These are phyloP conservation scores for Ceratocystis eucalypticola DNA, from an alignment of 2,329 filamentous ascomycete species.

Conservation along the genomic window DNA sequence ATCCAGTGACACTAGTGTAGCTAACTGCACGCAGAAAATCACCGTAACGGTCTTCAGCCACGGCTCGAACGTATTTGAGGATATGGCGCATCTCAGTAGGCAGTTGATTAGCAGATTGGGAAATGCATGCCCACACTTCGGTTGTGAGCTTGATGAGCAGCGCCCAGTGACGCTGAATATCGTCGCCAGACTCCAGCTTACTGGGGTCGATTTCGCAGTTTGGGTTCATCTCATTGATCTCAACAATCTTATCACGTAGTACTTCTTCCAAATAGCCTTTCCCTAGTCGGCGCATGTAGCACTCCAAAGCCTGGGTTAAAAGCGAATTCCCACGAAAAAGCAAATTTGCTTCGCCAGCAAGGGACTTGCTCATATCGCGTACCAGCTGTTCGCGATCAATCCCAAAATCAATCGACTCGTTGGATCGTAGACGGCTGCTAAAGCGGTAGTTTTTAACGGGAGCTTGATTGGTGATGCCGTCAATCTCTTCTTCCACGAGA, in stretches of 20 bases:
- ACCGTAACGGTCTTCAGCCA: conserved; percentile 87
- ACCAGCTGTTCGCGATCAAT: conserved; percentile 59
- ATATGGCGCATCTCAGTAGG: conserved; percentile 72
- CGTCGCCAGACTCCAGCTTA: conserved; percentile 50
- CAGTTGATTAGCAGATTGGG: conserved; percentile 57
- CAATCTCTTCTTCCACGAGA: conserved; percentile 91
- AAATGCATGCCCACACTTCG: conserved; percentile 74
- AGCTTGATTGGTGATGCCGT: conserved; percentile 73
- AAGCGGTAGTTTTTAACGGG: conserved; percentile 61
- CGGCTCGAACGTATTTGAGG: conserved; percentile 80
- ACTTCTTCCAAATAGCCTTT: conserved; percentile 86
- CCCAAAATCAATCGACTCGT: conserved; percentile 49
- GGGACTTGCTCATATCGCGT: conserved; percentile 63
- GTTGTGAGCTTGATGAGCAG: conserved; percentile 63
- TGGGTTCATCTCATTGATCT: conserved; percentile 81
- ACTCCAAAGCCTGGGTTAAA: conserved; percentile 82
- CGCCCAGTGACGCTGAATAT: conserved; percentile 72
- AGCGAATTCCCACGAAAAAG: conserved; percentile 92
- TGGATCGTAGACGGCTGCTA: conserved; percentile 55
- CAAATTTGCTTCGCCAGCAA: conserved; percentile 80
- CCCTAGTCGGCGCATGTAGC: conserved; percentile 87
- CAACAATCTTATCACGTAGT: conserved; percentile 67
- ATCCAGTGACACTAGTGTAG: conserved; percentile 90
- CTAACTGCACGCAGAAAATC: conserved; percentile 79
- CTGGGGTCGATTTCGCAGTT: conserved; percentile 94